Percentiles rank a stretch among this genome's conserved stretches.
Conservation (phyloP, 768 basidiomycete genomes). For the Suillus hirtellus region DNA sequence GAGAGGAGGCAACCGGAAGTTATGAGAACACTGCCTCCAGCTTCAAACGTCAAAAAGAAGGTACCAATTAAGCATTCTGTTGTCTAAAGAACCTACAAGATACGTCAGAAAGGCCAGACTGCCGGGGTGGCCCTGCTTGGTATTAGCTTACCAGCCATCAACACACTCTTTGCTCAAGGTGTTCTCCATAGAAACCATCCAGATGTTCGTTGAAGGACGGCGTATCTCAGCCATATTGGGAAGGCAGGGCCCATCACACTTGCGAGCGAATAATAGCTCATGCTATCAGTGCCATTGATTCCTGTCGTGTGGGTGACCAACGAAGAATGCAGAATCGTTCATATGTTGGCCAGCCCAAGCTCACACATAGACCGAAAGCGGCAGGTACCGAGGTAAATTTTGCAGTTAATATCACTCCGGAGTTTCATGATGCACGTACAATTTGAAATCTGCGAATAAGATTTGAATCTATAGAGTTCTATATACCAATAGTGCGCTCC, state of each 20-base stretch:
- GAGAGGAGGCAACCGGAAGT: conserved; percentile 68
- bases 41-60: conserved; percentile 67
- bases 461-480: neutral
- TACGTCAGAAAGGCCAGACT: conserved; percentile 5
- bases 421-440: neutral
- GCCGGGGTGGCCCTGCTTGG: conserved; percentile 3
- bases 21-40: conserved; percentile 80
- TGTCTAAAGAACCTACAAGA: conserved; percentile 66
- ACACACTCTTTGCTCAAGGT: conserved; percentile 62
- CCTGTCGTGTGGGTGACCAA: conserved; percentile 16
- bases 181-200: conserved; percentile 74
- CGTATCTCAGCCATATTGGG: conserved; percentile 69
- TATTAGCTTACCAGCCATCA: conserved; percentile 70
- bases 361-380: conserved; percentile 2
- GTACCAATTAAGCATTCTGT: conserved; percentile 80
- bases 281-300: conserved; percentile 19
- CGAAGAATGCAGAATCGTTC: conserved; percentile 18
- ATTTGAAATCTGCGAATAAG: neutral
- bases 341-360: conserved; percentile 26
- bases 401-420: neutral
- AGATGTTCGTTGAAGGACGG: conserved; percentile 40
- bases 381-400: neutral
- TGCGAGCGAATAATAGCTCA: conserved; percentile 68
- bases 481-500: too few relatives aligned
- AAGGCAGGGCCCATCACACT: conserved; percentile 85